Base-by-base conservation (phyloP, 1,284 basidiomycete genomes). In the Ustilago hordei region DNA sequence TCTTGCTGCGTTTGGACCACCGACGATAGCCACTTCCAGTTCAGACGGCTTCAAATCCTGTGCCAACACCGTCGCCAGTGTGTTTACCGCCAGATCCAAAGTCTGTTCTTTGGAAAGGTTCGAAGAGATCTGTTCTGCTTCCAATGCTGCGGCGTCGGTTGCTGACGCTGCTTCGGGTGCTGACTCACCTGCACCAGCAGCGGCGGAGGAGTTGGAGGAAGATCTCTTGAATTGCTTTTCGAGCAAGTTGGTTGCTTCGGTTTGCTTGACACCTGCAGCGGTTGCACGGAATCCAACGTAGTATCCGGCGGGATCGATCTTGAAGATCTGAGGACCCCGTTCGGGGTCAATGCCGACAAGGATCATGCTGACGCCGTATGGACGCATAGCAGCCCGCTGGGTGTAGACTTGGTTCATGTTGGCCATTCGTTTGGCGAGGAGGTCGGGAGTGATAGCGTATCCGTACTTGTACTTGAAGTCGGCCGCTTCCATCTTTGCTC, bases 371-470 rank as follows among this genome's bases (percentile, higher is more conserved):
- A 99, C 97, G 55, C 97, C 97, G 35, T 98, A 89, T 6, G 97
- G 97, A 60, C 97, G 91, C 95, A 99, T 99, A 53, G 91, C 97
- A 0, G 97, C 97, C 73, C 94, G 91, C 88, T 98, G 96, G 0
- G 96, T 99, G 88, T 98, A 97, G 2, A 99, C 96, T 88, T 99
- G 97, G 87, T 99, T 99, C 87, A 99, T 95, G 87, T 98, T 98
- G 43, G 97, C 96, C 86, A 99, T 89, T 57, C 97, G 90, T 84
- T 95, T 92, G 39, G 97, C 94, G 50, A 99, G 90, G 36, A 94
- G 92, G 86, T 97, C 95, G 0, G 96, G 95, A 2, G 95, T 95
- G 82, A 99, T 98, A 88, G 98, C 95, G 86, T 98, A 98, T 55
- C 97, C 97, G 84, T 93, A 83, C 88, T 98, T 98, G 89, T 98